Percentiles rank a stretch among this genome's conserved stretches.
phyloP scores from a whole-genome alignment of 1,284 basidiomycete genomes.

The Pseudozyma flocculosa region DNA sequence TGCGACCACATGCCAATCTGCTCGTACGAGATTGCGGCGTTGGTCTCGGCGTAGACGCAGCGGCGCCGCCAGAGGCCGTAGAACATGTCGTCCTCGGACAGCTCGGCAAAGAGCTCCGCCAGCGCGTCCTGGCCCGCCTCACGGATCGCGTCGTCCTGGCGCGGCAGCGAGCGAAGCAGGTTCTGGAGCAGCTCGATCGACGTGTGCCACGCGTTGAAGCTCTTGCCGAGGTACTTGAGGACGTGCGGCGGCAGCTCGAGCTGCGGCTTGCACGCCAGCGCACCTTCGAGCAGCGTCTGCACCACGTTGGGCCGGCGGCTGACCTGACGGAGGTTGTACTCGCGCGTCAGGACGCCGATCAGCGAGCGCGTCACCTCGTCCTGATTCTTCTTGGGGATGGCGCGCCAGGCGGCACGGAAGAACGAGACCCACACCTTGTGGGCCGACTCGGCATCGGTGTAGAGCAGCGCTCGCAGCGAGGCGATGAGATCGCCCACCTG shows the following conservation, averaged over 20 bases:
- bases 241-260: conserved; percentile 90
- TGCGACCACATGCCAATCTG: conserved; percentile 98
- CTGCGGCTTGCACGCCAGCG: conserved; percentile 79
- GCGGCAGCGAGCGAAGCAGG: conserved; percentile 65
- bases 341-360: conserved; percentile 86
- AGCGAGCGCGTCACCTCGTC: conserved; percentile 84
- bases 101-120: conserved; percentile 90
- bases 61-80: conserved; percentile 94
- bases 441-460: conserved; percentile 74
- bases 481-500: conserved; percentile 40
- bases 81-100: conserved; percentile 95
- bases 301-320: conserved; percentile 92
- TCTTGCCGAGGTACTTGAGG: conserved; percentile 93
- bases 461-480: conserved; percentile 82
- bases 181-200: conserved; percentile 84
- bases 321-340: conserved; percentile 86
- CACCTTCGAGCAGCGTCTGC: conserved; percentile 82
- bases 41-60: conserved; percentile 84
- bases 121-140: conserved; percentile 88
- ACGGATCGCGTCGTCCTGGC: conserved; percentile 75
- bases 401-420: conserved; percentile 87
- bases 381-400: conserved; percentile 82
- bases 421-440: conserved; percentile 87
- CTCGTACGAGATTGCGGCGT: conserved; percentile 87
- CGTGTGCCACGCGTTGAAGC: conserved; percentile 92